Evolutionary conservation across 768 basidiomycete genomes (phyloP).

Genomic region (Collybia mongolica): DNA sequence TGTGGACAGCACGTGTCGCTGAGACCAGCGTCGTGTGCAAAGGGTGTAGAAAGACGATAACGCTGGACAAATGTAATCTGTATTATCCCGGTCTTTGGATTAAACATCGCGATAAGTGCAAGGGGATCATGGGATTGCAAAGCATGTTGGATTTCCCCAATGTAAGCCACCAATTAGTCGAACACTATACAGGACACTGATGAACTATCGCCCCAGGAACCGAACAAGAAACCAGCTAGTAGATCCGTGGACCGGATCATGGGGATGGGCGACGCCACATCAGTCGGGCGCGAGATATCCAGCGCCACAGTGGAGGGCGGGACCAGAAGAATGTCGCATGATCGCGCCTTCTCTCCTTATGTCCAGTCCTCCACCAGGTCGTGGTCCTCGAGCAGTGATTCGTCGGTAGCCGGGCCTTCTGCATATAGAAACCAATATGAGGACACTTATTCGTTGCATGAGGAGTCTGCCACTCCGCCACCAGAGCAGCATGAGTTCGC

Average conservation of each 20-base stretch:
- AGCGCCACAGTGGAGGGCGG: too few relatives aligned
- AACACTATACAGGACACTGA: background rate
- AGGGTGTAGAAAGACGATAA: slow-evolving; percentile 27
- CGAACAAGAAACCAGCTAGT: background rate
- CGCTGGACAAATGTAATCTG: slow-evolving; percentile 28
- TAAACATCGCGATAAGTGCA: slow-evolving; percentile 29
- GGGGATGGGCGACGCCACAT: background rate
- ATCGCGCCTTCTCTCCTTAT: too few relatives aligned
- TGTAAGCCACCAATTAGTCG: background rate
- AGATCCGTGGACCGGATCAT: background rate
- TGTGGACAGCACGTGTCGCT: background rate
- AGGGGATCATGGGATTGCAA: background rate
- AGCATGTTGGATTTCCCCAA: background rate
- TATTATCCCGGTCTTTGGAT: slow-evolving; percentile 34
- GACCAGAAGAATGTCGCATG: too few relatives aligned
- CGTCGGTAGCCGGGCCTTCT: too few relatives aligned
- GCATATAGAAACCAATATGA: too few relatives aligned
- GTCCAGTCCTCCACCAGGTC: too few relatives aligned
- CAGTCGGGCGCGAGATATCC: too few relatives aligned
- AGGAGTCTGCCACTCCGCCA: too few relatives aligned
- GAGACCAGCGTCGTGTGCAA: slow-evolving; percentile 19
- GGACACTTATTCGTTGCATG: too few relatives aligned
- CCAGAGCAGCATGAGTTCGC: too few relatives aligned
- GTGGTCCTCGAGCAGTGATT: too few relatives aligned
- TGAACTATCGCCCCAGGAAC: background rate